phyloP scores from a whole-genome alignment of 768 basidiomycete species.

The Saitozyma podzolica region DNA sequence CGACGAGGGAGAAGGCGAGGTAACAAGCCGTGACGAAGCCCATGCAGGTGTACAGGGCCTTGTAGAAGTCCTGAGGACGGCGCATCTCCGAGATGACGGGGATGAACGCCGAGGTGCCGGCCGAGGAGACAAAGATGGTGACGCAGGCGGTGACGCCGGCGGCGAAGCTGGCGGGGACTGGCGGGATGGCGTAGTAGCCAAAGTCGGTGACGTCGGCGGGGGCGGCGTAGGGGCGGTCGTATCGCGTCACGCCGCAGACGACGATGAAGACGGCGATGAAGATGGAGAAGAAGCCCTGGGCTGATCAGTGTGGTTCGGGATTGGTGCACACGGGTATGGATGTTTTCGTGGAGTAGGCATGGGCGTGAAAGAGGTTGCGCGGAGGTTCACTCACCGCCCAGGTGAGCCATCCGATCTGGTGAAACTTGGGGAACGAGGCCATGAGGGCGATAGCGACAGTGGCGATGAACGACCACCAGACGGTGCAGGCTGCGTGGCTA shows the following conservation, averaged over 20 bases:
- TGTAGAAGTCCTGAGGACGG: conserved; percentile 38
- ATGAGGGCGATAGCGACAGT: conserved; percentile 11
- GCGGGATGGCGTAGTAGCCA: conserved; percentile 16
- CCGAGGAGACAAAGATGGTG: conserved; percentile 17
- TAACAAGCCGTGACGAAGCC: conserved; percentile 20
- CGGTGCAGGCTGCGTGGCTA: conserved; percentile 29
- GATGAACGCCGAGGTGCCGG: conserved; percentile 20
- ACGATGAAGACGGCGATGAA: conserved; percentile 26
- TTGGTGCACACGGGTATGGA: no score
- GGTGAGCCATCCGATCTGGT: conserved; percentile 20
- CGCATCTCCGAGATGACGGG: conserved; percentile 47
- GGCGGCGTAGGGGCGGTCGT: conserved; percentile 25
- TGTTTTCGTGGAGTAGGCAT: no score
- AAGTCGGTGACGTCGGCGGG: conserved; percentile 17
- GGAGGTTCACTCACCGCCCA: conserved; percentile 16
- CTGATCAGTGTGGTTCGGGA: conserved; percentile 4
- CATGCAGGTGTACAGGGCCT: conserved; percentile 33
- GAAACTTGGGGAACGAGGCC: conserved; percentile 22
- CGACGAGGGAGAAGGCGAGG: conserved; percentile 18
- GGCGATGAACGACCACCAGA: conserved; percentile 17
- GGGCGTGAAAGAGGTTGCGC: no score
- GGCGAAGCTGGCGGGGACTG: conserved; percentile 12
- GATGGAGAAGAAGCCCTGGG: conserved; percentile 20
- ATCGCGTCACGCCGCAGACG: conserved; percentile 25
- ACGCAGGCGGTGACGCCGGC: conserved; percentile 14